Evolutionary conservation across 192 early-diverging fungal genomes (phyloP), one percentile per base, ranked within the genome.

Genomic region (Spizellomyces sp.): DNA sequence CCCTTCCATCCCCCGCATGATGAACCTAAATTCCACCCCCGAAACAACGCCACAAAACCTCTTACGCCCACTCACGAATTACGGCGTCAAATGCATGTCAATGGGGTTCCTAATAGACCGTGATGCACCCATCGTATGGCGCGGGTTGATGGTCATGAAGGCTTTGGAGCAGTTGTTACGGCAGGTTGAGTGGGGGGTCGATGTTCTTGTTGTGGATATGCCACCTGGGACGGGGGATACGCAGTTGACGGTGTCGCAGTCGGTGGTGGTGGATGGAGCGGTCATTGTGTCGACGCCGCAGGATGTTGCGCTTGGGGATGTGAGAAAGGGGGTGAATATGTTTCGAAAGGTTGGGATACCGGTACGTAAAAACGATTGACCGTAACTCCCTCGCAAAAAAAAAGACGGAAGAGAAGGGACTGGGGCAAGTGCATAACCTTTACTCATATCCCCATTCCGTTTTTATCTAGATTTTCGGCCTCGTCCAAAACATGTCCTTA

Each of bases 101-200:
- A 95, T 95, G 88, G 95, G 95, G 17, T 96, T 95, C 73, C 70
- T 96, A 59, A 84, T 95, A 5, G 84, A 78, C 8, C 81, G 91
- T 70, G 87, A 90, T 12, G 84, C 82, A 1, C 83, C 93, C 12
- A 86, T 96, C 5, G 94, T 93, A 8, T 96, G 95, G 95, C 81
- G 95, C 56, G 95, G 95, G 7, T 77, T 96, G 70, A 95, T 96
- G 94, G 92, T 95, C 4, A 96, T 95, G 93, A 96, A 96, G 74
- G 92, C 92, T 0, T 69, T 96, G 44, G 89, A 96, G 66, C 93
- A 95, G 71, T 79, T 96, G 44, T 66, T 96, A 63, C 86, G 91
- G 71, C 87, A 94, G 72, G 92, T 94, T 44, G 86, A 92, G 9
- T 96, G 95, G 95, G 79, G 75, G 8, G 56, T 92, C 27, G 95